These are phyloP conservation scores for Stephanodiscus minutulus DNA, from an alignment of 108 stramenopile genomes.

Conservation along the genomic window DNA sequence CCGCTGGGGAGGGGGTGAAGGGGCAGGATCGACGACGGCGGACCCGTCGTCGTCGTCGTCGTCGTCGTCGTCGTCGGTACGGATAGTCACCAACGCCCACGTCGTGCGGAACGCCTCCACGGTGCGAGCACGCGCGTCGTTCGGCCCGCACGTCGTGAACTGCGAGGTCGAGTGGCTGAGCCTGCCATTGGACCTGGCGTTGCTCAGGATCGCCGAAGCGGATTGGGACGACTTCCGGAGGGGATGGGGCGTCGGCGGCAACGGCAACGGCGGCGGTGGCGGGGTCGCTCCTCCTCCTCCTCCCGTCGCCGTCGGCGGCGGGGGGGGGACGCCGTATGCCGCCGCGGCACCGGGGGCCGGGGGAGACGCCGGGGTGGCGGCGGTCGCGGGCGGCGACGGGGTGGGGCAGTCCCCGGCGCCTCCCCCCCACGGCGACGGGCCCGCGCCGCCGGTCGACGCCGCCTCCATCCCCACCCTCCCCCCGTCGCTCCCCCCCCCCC, in stretches of 20 bases:
- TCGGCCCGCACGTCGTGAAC: constrained; percentile 41
- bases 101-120: constrained; percentile 59
- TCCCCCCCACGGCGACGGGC: too few relatives aligned
- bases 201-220: constrained; percentile 41
- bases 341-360: not conserved
- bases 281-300: too few relatives aligned
- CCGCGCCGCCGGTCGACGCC: too few relatives aligned
- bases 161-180: constrained; percentile 52
- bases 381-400: not conserved
- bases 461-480: not conserved
- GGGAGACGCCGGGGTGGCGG: not conserved
- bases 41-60: constrained; percentile 14
- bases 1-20: too few relatives aligned
- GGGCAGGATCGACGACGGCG: not conserved
- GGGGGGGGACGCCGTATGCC: not conserved
- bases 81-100: constrained; percentile 77
- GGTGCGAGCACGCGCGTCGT: constrained; percentile 52
- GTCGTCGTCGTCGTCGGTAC: constrained; percentile 6
- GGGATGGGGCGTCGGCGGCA: constrained; percentile 23
- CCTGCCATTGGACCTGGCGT: constrained; percentile 53
- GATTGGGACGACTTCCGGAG: constrained; percentile 47
- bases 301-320: not conserved
- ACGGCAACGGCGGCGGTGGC: too few relatives aligned
- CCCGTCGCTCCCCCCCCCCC: not conserved
- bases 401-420: too few relatives aligned